Conservation (phyloP, 441 rosid species). For the Gossypium lobatum region DNA sequence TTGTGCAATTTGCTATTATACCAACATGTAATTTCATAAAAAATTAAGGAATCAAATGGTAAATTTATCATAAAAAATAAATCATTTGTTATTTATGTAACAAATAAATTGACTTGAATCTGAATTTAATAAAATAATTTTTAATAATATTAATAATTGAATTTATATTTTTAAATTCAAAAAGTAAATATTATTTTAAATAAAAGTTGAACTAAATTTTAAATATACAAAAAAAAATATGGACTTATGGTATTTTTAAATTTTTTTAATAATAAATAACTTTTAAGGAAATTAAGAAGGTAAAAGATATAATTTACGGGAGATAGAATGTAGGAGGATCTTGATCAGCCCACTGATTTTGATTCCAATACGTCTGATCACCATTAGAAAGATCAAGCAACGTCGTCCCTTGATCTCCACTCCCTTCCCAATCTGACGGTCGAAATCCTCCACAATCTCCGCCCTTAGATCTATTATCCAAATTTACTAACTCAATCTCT, state of each 20-base stretch:
- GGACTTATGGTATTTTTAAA: background rate
- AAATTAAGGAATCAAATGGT: too few species aligned
- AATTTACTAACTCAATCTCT: constrained; percentile 27
- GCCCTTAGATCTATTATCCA: constrained; percentile 26
- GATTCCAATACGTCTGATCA: constrained; percentile 83
- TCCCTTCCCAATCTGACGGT: constrained; percentile 68
- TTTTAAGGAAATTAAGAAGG: constrained; percentile 5
- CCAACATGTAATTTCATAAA: too few species aligned
- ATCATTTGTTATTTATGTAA: too few species aligned
- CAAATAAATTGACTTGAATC: too few species aligned
- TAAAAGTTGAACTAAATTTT: too few species aligned
- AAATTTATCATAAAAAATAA: too few species aligned
- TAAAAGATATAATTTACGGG: constrained; percentile 37
- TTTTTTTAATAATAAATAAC: background rate
- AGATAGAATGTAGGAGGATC: constrained; percentile 55
- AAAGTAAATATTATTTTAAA: too few species aligned
- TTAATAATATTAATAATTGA: too few species aligned
- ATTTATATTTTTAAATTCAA: too few species aligned
- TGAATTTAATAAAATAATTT: too few species aligned
- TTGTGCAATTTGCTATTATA: too few species aligned
- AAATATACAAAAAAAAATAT: too few species aligned
- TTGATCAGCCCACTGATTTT: constrained; percentile 65
- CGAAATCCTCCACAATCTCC: constrained; percentile 38
- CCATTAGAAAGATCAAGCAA: constrained; percentile 51
- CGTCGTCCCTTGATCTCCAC: constrained; percentile 37